phyloP scores from a whole-genome alignment of 2,329 filamentous ascomycete species.

The Stachybotrys echinatus region DNA sequence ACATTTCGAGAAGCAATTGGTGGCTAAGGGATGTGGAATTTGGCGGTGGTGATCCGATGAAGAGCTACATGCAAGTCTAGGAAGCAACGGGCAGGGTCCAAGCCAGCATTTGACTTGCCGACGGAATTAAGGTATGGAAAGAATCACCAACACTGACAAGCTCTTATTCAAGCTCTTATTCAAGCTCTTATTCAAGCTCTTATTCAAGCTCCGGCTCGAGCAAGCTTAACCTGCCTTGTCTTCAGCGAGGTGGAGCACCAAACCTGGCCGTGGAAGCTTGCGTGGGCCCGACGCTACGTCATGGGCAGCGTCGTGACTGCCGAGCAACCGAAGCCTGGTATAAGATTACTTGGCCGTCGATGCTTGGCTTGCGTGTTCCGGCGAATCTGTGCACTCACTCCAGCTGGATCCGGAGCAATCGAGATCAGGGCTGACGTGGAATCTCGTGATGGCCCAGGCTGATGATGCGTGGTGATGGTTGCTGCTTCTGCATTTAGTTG shows the following conservation, averaged over 20 bases:
- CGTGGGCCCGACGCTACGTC: background rate
- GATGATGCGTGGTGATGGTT: background rate
- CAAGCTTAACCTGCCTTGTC: too few species aligned
- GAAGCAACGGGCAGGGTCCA: too few species aligned
- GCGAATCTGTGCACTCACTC: background rate
- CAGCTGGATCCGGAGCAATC: too few species aligned
- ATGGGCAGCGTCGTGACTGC: background rate
- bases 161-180: too few species aligned
- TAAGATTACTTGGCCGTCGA: background rate
- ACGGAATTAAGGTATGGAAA: too few species aligned
- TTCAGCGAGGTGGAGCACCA: background rate
- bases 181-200: too few species aligned
- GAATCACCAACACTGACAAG: too few species aligned
- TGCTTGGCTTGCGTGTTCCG: background rate
- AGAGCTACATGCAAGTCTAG: background rate
- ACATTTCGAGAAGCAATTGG: constrained; percentile 19
- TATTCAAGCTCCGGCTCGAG: too few species aligned
- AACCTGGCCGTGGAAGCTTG: background rate
- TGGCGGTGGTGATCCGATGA: constrained; percentile 1
- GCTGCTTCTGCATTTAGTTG: too few species aligned
- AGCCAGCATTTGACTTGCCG: too few species aligned
- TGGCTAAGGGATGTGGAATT: background rate
- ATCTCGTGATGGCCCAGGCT: background rate
- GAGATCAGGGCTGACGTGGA: background rate
- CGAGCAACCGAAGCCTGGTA: background rate